A percentile compares a stretch with the other conserved stretches of the same genome.
Conservation (phyloP, 768 basidiomycete genomes). For the Lactarius sanguifluus region DNA sequence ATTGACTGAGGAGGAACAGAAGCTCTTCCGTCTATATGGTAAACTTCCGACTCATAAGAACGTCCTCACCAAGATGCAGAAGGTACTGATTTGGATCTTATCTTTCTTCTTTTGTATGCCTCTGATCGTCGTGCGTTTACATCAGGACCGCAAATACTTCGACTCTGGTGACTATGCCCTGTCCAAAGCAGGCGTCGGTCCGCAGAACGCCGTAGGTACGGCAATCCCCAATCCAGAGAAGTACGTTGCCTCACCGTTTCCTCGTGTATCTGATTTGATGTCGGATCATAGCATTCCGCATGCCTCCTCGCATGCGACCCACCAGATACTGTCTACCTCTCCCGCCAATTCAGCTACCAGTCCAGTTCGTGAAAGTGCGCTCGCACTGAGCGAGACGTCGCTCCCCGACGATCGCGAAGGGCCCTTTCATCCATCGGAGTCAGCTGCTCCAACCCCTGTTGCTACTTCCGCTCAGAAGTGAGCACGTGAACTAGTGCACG, state of each 20-base stretch:
- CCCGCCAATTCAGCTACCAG: slow-evolving; percentile 26
- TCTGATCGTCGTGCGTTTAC: slow-evolving; percentile 21
- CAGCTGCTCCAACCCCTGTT: slow-evolving; percentile 15
- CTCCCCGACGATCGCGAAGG: slow-evolving; percentile 17
- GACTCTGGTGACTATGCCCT: slow-evolving; percentile 99
- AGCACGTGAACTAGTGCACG: slow-evolving; percentile 17
- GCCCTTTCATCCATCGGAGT: slow-evolving; percentile 12
- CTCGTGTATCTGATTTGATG: slow-evolving; percentile 23
- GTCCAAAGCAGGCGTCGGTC: slow-evolving; percentile 90
- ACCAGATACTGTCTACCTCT: slow-evolving; percentile 37
- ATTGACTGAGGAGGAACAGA: slow-evolving; percentile 86
- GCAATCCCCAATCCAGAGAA: slow-evolving; percentile 98
- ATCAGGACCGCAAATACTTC: slow-evolving; percentile 96
- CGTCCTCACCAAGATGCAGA: slow-evolving; percentile 91
- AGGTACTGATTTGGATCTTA: slow-evolving; percentile 50
- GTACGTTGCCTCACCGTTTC: slow-evolving; percentile 47
- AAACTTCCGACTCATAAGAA: slow-evolving; percentile 94
- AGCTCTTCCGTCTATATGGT: slow-evolving; percentile 92
- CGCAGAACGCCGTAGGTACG: slow-evolving; percentile 87
- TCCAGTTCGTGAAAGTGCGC: slow-evolving; percentile 28
- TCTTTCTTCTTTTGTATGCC: slow-evolving; percentile 20
- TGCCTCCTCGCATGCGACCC: slow-evolving; percentile 60
- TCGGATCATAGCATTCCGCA: slow-evolving; percentile 74
- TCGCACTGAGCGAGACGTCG: slow-evolving; percentile 20
- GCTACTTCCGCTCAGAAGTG: slow-evolving; percentile 19